Base-by-base conservation (phyloP, 139 green algal genomes). In the Asterochloris erici region DNA sequence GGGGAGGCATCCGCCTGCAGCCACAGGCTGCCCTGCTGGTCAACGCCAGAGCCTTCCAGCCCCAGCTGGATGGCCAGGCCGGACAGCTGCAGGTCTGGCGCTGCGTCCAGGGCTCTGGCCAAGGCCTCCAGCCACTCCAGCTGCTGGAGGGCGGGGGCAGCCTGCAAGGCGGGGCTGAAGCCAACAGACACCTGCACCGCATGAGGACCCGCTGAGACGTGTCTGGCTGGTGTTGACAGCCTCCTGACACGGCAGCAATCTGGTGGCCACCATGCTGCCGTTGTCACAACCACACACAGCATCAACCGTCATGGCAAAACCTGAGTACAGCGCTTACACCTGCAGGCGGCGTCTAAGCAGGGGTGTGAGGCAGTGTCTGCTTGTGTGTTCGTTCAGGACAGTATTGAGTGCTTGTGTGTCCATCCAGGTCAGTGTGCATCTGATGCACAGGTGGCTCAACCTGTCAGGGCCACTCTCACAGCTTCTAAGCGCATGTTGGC, bases 1-100 rank as follows among this genome's bases (percentile, higher is more conserved):
- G 69, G 60, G 60, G 23, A 75, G 17, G 73, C 87, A n/a, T 86
- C 83, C 12, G 64, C 69, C n/a, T 82, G 68, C 38, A 91, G 78
- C 86, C 86, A 91, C 14, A 91, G 27, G 15, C 69, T 84, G 17
- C 87, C 87, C 70, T 81, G 61, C 12, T 74, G 63, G 26, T 90
- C 87, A n/a, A 84, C 68, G 21, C 84, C 85, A 63, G 78, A 88
- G 10, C 64, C 80, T 71, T 81, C 66, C 4, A 66, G 27, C 73
- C 87, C 87, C n/a, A 90, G 26, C 71, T 76, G 81, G 60, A 91
- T 15, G 19, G 74, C 69, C 68, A 89, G 24, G 24, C 86, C 81
- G 10, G 69, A 26, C 9, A 89, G 28, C 15, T 91, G 64, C 0
- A 85, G 10, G 0, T 82, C 63, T 2, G 60, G 63, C 9, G 83